These are phyloP conservation scores for Triticum urartu DNA, from an alignment of 176 grass and related monocot genomes.

Conservation along the genomic window DNA sequence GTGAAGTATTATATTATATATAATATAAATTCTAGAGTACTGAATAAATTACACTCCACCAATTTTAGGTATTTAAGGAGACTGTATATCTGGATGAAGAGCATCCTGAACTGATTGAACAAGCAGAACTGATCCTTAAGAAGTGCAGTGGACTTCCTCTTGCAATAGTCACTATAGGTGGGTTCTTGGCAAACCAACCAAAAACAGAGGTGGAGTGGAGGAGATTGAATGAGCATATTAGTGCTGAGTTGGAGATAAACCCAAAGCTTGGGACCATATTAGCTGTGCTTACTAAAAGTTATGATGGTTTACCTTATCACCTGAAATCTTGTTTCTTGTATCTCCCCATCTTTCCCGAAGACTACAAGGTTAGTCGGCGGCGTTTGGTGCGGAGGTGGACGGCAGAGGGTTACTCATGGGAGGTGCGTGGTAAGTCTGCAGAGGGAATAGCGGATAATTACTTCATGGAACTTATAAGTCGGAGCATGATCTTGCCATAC, in stretches of 20 bases:
- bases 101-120: neutral
- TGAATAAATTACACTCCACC: neutral
- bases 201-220: neutral
- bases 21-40: neutral
- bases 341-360: neutral
- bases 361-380: neutral
- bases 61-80: neutral
- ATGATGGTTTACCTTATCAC: neutral
- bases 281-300: neutral
- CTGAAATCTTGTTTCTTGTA: neutral
- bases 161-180: neutral
- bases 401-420: neutral
- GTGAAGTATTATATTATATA: neutral
- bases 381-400: neutral
- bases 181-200: conserved; percentile 1
- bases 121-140: neutral
- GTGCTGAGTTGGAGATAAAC: neutral
- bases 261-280: neutral
- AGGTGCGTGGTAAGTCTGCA: neutral
- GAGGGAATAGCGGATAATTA: neutral
- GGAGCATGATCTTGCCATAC: neutral
- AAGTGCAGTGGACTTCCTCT: neutral
- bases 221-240: neutral
- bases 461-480: neutral
- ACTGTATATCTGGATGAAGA: neutral